Percentiles rank a stretch among this genome's conserved stretches.
These are phyloP conservation scores for Alternaria viburni DNA, from an alignment of 2,329 filamentous ascomycete species.

Conservation along the genomic window DNA sequence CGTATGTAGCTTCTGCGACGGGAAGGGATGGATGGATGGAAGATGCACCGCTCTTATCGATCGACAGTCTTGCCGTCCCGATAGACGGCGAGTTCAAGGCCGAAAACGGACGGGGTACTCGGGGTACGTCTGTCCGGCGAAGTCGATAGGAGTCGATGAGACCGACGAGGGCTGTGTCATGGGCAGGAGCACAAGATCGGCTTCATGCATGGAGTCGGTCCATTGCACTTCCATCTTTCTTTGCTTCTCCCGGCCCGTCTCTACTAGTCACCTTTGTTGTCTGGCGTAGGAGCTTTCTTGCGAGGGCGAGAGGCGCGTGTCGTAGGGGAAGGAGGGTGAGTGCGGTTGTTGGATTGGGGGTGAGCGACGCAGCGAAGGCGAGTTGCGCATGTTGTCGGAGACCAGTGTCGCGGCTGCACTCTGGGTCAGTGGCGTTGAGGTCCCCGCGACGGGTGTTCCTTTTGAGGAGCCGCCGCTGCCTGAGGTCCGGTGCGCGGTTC, in stretches of 20 bases:
- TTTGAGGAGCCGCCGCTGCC: constrained; percentile 38
- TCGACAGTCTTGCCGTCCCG: not conserved
- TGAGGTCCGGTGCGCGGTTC: constrained; percentile 33
- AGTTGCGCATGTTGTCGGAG: constrained; percentile 34
- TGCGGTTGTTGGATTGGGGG: constrained; percentile 28
- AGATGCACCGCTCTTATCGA: not conserved
- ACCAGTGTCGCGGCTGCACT: constrained; percentile 39
- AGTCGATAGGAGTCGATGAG: constrained; percentile 31
- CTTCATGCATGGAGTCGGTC: constrained; percentile 42
- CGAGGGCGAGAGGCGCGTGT: constrained; percentile 31
- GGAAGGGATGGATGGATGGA: constrained; percentile 3
- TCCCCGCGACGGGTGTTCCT: constrained; percentile 30
- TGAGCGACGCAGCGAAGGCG: constrained; percentile 39
- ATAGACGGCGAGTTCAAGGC: not conserved
- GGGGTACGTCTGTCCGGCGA: not conserved
- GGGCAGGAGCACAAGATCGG: constrained; percentile 42
- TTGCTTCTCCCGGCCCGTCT: constrained; percentile 39
- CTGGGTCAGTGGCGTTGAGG: constrained; percentile 34
- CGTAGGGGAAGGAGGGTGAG: constrained; percentile 25
- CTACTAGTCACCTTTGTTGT: constrained; percentile 41
- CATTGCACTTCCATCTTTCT: constrained; percentile 47
- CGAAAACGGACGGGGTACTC: constrained; percentile 3
- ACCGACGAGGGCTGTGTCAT: constrained; percentile 35
- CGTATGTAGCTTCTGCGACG: constrained; percentile 3
- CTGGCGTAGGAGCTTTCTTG: constrained; percentile 34